A percentile compares a stretch with the other conserved stretches of the same genome.
These are phyloP conservation scores for Beta lomatogona DNA, from an alignment of 179 eudicot genomes.

Conservation along the genomic window DNA sequence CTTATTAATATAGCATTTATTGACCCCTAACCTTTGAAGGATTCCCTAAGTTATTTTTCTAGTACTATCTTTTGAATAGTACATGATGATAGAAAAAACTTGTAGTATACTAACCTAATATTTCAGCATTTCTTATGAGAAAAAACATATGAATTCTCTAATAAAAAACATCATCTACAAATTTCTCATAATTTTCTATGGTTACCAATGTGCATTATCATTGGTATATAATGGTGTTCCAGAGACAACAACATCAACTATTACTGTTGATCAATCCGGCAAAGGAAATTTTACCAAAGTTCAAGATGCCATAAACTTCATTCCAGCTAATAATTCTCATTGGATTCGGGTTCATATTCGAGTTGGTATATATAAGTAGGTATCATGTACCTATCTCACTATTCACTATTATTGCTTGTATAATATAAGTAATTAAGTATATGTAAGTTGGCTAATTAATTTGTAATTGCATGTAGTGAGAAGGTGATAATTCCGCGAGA, in stretches of 20 bases:
- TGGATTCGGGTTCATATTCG: slow-evolving; percentile 25
- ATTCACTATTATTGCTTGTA: background rate
- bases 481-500: slow-evolving; percentile 16
- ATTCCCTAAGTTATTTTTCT: background rate
- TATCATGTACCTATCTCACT: background rate
- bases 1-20: background rate
- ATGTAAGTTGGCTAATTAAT: too few relatives aligned
- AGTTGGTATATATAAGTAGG: slow-evolving; percentile 25
- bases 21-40: background rate
- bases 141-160: slow-evolving; percentile 7
- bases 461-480: slow-evolving; percentile 15
- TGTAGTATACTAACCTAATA: background rate
- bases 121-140: background rate
- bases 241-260: background rate
- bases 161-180: background rate
- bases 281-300: slow-evolving; percentile 21
- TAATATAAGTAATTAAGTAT: too few relatives aligned
- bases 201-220: slow-evolving; percentile 10
- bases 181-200: background rate
- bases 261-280: slow-evolving; percentile 22
- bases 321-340: slow-evolving; percentile 1
- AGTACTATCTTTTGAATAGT: too few relatives aligned
- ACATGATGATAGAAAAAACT: background rate
- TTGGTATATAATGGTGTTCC: background rate
- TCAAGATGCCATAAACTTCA: slow-evolving; percentile 30